phyloP scores from a whole-genome alignment of 140 eudicot species.

The Oenanthe javanica region DNA sequence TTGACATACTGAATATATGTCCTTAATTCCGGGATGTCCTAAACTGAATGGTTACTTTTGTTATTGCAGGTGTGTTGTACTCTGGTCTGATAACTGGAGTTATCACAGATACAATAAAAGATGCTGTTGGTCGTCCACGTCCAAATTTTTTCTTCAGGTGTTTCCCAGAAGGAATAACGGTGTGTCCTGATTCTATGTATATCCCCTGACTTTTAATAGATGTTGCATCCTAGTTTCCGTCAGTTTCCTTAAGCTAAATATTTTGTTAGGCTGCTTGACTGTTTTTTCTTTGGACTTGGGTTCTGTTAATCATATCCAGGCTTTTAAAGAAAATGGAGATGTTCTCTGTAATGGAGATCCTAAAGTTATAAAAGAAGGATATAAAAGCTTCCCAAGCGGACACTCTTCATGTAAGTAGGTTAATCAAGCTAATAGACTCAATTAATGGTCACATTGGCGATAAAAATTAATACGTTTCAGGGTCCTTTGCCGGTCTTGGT shows the following conservation, averaged over 20 bases:
- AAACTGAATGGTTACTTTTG: not conserved
- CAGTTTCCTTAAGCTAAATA: not conserved
- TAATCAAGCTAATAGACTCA: slow-evolving; percentile 2
- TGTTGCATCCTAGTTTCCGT: not conserved
- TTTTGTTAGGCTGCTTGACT: not conserved
- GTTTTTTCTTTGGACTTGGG: not conserved
- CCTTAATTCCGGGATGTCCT: too few relatives aligned
- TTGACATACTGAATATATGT: not conserved
- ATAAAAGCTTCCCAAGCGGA: slow-evolving; percentile 75
- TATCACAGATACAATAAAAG: slow-evolving; percentile 58
- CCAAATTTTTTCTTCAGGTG: slow-evolving; percentile 89
- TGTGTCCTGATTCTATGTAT: slow-evolving; percentile 9
- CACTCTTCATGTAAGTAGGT: slow-evolving; percentile 42
- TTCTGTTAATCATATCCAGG: slow-evolving; percentile 15
- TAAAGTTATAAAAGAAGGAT: slow-evolving; percentile 48
- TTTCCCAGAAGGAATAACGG: slow-evolving; percentile 73
- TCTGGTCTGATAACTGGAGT: slow-evolving; percentile 60
- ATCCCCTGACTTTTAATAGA: not conserved
- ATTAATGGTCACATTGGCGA: not conserved
- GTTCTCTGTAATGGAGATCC: slow-evolving; percentile 39
- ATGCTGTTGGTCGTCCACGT: slow-evolving; percentile 78
- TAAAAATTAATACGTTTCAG: slow-evolving; percentile 12
- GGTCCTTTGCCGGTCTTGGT: slow-evolving; percentile 71
- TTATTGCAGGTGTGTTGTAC: slow-evolving; percentile 45
- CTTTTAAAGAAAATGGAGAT: slow-evolving; percentile 31